Conservation (phyloP, 73 alveolate genomes). For the Blepharisma stoltei region DNA sequence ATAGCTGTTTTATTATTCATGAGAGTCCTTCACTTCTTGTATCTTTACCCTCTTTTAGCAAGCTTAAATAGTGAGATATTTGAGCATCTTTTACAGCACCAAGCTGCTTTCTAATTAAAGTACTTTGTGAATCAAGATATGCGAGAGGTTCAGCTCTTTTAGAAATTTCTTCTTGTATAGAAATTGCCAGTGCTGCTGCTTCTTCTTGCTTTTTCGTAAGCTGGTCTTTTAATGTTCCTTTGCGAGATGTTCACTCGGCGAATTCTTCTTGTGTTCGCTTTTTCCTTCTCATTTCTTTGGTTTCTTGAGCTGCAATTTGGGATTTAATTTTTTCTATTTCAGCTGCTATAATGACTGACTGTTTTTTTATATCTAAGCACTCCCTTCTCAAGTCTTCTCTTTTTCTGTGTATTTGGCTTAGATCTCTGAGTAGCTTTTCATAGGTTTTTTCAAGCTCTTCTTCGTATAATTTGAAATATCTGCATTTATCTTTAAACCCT, state of each 20-base stretch:
- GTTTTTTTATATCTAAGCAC: background rate
- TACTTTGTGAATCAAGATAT: background rate
- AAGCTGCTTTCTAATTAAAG: background rate
- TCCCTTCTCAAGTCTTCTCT: constrained; percentile 4
- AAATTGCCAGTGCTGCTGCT: background rate
- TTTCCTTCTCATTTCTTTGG: background rate
- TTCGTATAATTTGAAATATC: background rate
- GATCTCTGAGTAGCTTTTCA: background rate
- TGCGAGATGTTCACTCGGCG: background rate
- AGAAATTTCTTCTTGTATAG: background rate
- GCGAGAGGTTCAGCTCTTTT: background rate
- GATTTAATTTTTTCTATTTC: background rate
- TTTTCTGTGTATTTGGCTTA: background rate
- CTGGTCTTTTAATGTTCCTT: background rate
- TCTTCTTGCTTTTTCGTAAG: background rate
- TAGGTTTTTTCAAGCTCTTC: background rate
- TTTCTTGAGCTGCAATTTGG: background rate
- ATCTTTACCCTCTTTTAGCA: constrained; percentile 16
- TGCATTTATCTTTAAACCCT: background rate
- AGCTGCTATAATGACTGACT: background rate
- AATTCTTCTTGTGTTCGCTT: background rate
- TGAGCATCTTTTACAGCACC: background rate
- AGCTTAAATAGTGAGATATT: background rate
- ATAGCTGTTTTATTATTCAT: background rate
- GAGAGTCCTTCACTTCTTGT: background rate